phyloP scores from a whole-genome alignment of 257 asterid species.

The Sherardia arvensis region DNA sequence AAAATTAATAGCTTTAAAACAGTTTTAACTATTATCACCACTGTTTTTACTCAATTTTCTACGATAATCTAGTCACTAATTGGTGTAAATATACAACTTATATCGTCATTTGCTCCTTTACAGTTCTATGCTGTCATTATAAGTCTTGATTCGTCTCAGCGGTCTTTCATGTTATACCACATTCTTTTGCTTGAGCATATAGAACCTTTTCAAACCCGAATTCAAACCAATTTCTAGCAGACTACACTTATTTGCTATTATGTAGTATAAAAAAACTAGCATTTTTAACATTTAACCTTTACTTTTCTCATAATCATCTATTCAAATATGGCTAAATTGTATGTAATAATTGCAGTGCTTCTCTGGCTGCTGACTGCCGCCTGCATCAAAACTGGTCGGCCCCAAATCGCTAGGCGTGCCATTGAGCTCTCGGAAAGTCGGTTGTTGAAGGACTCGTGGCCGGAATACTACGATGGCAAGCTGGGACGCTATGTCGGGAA shows the following conservation, averaged over 20 bases:
- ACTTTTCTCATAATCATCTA: background rate
- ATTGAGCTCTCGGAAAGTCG: conserved; percentile 63
- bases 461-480: conserved; percentile 79
- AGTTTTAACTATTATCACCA: no score
- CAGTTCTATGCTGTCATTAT: background rate
- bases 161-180: background rate
- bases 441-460: conserved; percentile 60
- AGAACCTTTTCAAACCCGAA: background rate
- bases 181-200: background rate
- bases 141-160: background rate
- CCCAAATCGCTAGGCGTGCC: conserved; percentile 73
- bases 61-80: no score
- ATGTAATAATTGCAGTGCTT: conserved; percentile 40
- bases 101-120: no score
- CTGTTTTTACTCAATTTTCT: no score
- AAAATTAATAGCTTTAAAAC: no score
- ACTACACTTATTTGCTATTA: no score
- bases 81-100: no score
- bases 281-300: no score
- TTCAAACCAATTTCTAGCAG: background rate
- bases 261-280: no score
- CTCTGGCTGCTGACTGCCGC: conserved; percentile 90
- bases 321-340: no score
- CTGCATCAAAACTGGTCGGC: conserved; percentile 82
- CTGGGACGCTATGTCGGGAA: conserved; percentile 68